phyloP scores from a whole-genome alignment of 2,329 filamentous ascomycete species.

The Thielaviopsis populi region DNA sequence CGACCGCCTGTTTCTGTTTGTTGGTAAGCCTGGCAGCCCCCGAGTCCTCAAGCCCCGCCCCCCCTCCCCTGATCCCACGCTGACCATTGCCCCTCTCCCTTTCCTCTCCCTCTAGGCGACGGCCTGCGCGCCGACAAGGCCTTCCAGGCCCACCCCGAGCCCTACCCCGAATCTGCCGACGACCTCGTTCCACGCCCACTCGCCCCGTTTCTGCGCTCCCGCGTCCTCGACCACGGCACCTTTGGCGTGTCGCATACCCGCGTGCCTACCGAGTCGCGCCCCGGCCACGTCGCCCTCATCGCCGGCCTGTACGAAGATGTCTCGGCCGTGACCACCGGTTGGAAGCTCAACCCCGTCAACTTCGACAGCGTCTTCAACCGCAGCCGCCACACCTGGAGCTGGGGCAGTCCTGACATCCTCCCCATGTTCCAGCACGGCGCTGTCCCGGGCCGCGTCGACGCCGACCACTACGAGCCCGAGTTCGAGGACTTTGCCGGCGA shows the following conservation, averaged over 20 bases:
- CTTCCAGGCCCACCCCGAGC: constrained; percentile 84
- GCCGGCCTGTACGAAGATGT: constrained; percentile 96
- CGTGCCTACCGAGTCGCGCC: constrained; percentile 89
- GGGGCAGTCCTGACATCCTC: constrained; percentile 94
- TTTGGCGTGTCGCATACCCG: constrained; percentile 96
- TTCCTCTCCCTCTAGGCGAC: no score
- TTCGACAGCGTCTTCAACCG: constrained; percentile 98
- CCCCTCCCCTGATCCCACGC: neutral
- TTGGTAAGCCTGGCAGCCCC: constrained; percentile 42
- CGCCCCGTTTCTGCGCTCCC: constrained; percentile 79
- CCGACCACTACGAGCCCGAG: constrained; percentile 70
- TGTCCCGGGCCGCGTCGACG: constrained; percentile 69
- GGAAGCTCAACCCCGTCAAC: constrained; percentile 96
- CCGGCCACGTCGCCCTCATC: constrained; percentile 92
- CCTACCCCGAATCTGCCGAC: constrained; percentile 51
- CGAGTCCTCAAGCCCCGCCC: neutral
- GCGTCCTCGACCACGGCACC: constrained; percentile 75
- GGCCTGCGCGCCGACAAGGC: constrained; percentile 95
- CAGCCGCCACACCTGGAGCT: constrained; percentile 95
- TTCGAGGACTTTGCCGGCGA: constrained; percentile 81
- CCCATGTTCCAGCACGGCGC: constrained; percentile 97
- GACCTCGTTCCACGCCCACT: constrained; percentile 63
- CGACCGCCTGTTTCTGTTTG: constrained; percentile 80
- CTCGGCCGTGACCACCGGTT: constrained; percentile 89
- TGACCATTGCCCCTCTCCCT: neutral